Percentiles rank a stretch among this genome's conserved stretches.
phyloP scores from a whole-genome alignment of 2,329 filamentous ascomycete genomes.

The Neobulgaria alba region DNA sequence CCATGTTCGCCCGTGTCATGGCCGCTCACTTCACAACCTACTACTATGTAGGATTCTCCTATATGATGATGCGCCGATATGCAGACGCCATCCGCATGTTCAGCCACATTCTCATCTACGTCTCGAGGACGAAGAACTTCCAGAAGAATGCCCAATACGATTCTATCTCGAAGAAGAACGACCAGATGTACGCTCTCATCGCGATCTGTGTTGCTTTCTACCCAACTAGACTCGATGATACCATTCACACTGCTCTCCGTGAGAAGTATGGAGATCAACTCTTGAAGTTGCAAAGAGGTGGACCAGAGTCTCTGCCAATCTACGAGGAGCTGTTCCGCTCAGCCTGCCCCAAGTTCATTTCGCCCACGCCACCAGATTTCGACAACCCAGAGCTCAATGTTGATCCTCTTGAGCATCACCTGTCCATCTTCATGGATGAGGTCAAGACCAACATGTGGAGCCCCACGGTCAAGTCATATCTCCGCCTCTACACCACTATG shows the following conservation, averaged over 20 bases:
- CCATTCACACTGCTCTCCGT: constrained; percentile 92
- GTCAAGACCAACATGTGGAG: constrained; percentile 99
- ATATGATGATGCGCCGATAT: constrained; percentile 99
- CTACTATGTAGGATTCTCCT: constrained; percentile 99
- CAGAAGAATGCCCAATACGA: constrained; percentile 99
- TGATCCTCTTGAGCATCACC: constrained; percentile 95
- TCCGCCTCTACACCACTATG: constrained; percentile 99
- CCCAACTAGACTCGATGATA: constrained; percentile 94
- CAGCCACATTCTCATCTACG: constrained; percentile 98
- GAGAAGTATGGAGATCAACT: constrained; percentile 99
- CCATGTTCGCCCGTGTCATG: constrained; percentile 99
- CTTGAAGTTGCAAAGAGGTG: constrained; percentile 89
- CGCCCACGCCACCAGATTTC: constrained; percentile 91
- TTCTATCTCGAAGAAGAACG: constrained; percentile 99
- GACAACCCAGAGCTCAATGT: constrained; percentile 94
- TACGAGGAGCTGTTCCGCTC: constrained; percentile 97
- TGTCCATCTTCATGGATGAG: constrained; percentile 98
- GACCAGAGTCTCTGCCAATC: constrained; percentile 87
- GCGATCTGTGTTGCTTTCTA: constrained; percentile 98
- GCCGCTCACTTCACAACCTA: constrained; percentile 99
- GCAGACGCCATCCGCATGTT: constrained; percentile 99
- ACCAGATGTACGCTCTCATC: constrained; percentile 99
- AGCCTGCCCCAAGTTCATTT: constrained; percentile 99
- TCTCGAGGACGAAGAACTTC: constrained; percentile 99
- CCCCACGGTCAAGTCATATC: constrained; percentile 95